Conservation (phyloP, 2,329 filamentous ascomycete genomes). For the Chaetomium sp. region DNA sequence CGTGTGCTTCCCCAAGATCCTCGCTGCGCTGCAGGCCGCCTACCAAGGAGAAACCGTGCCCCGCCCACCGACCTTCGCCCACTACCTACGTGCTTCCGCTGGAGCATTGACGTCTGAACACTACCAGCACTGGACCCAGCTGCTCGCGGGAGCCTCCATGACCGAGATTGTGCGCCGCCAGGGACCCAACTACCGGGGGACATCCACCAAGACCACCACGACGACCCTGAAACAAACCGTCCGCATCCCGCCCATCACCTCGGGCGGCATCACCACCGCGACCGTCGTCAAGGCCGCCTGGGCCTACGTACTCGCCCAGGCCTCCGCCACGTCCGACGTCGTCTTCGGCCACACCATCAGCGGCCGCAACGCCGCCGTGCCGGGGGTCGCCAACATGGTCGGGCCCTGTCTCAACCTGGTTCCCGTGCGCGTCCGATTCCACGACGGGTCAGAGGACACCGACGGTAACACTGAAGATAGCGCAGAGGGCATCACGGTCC, state of each 20-base stretch:
- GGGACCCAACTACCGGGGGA: constrained; percentile 9
- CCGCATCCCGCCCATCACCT: constrained; percentile 16
- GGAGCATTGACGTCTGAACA: constrained; percentile 23
- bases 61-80: constrained; percentile 26
- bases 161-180: constrained; percentile 18
- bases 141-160: constrained; percentile 33
- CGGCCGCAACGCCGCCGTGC: constrained; percentile 33
- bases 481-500: constrained; percentile 23
- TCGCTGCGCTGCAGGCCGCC: constrained; percentile 34
- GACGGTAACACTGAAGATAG: too few relatives aligned
- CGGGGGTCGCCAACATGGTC: constrained; percentile 32
- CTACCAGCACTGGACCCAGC: constrained; percentile 38
- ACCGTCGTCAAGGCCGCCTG: constrained; percentile 42
- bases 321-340: constrained; percentile 32
- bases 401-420: constrained; percentile 38
- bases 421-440: constrained; percentile 34
- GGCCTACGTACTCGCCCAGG: constrained; percentile 34
- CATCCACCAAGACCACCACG: constrained; percentile 12
- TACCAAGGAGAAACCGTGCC: constrained; percentile 30
- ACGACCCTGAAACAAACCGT: constrained; percentile 19
- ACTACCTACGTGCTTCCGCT: constrained; percentile 25
- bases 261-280: constrained; percentile 30
- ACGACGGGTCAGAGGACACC: constrained; percentile 19
- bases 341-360: constrained; percentile 37
- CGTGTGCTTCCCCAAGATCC: constrained; percentile 39